Evolutionary conservation across 495 filamentous ascomycete genomes (phyloP).

Genomic region (Podospora bellae-mahoneyi): DNA sequence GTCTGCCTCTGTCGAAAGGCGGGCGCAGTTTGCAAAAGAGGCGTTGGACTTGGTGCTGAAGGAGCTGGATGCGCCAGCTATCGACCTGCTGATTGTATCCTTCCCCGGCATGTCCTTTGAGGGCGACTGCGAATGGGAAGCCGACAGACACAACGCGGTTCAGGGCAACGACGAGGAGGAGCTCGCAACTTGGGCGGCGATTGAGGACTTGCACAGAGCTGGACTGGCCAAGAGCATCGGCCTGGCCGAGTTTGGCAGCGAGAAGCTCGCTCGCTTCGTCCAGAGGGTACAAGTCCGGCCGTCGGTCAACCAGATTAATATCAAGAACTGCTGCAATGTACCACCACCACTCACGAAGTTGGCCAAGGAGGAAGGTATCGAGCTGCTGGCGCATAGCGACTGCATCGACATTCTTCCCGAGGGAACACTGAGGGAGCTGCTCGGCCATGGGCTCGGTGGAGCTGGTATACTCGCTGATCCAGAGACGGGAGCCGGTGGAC

Average conservation of each 20-base stretch:
- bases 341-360: slow-evolving; percentile 81
- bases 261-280: slow-evolving; percentile 62
- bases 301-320: slow-evolving; percentile 91
- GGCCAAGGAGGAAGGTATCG: slow-evolving; percentile 79
- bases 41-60: slow-evolving; percentile 75
- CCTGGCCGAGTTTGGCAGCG: slow-evolving; percentile 83
- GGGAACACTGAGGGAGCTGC: slow-evolving; percentile 76
- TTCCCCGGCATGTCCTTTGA: slow-evolving; percentile 94
- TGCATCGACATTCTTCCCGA: slow-evolving; percentile 84
- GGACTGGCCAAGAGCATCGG: slow-evolving; percentile 73
- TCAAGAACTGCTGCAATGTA: slow-evolving; percentile 94
- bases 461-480: slow-evolving; percentile 63
- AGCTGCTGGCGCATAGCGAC: slow-evolving; percentile 91
- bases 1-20: slow-evolving; percentile 55
- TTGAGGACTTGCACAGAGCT: slow-evolving; percentile 69
- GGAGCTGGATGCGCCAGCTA: slow-evolving; percentile 66
- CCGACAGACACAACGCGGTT: slow-evolving; percentile 57
- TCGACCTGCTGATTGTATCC: slow-evolving; percentile 88
- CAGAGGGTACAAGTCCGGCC: slow-evolving; percentile 66
- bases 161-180: slow-evolving; percentile 66
- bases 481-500: slow-evolving; percentile 44
- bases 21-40: slow-evolving; percentile 65
- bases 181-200: slow-evolving; percentile 59
- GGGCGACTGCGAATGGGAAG: slow-evolving; percentile 80
- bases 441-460: slow-evolving; percentile 64